Evolutionary conservation across 306 rosid genomes (phyloP).

Genomic region (Abrus pulchellus): DNA sequence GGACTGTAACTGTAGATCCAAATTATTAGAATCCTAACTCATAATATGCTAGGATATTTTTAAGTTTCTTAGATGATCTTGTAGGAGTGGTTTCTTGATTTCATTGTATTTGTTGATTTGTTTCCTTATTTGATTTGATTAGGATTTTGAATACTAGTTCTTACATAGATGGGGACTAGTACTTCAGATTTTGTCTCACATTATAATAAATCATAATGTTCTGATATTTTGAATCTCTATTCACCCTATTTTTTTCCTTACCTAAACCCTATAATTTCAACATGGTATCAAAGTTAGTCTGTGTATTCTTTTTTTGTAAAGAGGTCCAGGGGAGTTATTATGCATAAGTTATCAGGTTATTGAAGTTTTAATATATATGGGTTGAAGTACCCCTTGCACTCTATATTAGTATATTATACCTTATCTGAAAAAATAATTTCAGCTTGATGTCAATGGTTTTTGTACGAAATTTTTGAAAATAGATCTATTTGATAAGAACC

Average conservation of each 20-base stretch:
- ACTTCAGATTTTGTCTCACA: conserved; percentile 6
- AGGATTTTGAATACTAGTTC: conserved; percentile 13
- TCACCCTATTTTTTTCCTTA: background rate
- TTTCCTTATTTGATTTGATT: conserved; percentile 11
- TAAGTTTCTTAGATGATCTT: conserved; percentile 21
- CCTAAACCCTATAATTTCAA: conserved; percentile 3
- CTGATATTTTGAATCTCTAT: background rate
- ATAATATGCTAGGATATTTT: background rate
- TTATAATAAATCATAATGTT: conserved; percentile 1
- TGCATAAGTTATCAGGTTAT: too few relatives aligned
- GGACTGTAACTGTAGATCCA: conserved; percentile 29
- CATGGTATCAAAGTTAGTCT: background rate
- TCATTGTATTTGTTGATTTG: conserved; percentile 16
- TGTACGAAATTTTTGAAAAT: too few relatives aligned
- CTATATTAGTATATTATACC: too few relatives aligned
- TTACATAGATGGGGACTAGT: background rate
- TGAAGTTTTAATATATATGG: too few relatives aligned
- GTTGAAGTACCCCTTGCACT: too few relatives aligned
- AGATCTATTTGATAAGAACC: too few relatives aligned
- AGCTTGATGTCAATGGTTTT: too few relatives aligned
- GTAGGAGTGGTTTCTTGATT: conserved; percentile 12
- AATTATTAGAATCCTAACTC: background rate
- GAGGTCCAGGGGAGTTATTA: too few relatives aligned
- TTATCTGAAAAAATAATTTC: too few relatives aligned
- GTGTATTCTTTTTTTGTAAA: too few relatives aligned